These are phyloP conservation scores for Tympanopsis confertula DNA, from an alignment of 2,329 filamentous ascomycete species.

Conservation along the genomic window DNA sequence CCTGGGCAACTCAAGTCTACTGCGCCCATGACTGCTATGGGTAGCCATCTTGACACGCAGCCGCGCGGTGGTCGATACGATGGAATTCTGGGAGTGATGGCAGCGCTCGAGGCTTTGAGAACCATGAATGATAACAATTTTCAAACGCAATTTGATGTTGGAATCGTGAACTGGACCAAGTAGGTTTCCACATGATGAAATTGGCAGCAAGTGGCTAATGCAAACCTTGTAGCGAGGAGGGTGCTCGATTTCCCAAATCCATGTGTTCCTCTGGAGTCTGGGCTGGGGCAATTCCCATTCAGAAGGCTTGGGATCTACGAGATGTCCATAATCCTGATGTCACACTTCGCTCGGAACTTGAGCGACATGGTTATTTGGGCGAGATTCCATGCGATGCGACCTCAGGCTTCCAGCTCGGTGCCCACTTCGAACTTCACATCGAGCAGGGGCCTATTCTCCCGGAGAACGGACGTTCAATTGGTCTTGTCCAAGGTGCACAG, in stretches of 20 bases:
- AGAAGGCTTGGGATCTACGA: conserved; percentile 44
- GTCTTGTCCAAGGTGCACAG: conserved; percentile 62
- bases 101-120: not conserved
- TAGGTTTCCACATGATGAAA: not conserved
- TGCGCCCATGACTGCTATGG: conserved; percentile 4
- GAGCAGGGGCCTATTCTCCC: conserved; percentile 74
- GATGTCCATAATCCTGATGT: conserved; percentile 49
- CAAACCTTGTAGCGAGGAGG: conserved; percentile 53
- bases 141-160: not conserved
- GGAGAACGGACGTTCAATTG: conserved; percentile 47
- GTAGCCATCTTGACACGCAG: conserved; percentile 7
- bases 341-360: conserved; percentile 57
- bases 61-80: conserved; percentile 5
- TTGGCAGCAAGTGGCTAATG: not conserved
- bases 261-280: conserved; percentile 70
- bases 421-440: conserved; percentile 76
- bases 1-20: conserved; percentile 3
- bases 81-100: conserved; percentile 2
- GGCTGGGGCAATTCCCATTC: conserved; percentile 54
- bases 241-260: conserved; percentile 65
- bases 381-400: conserved; percentile 31
- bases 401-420: conserved; percentile 48
- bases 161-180: conserved; percentile 1
- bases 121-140: not conserved
- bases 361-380: conserved; percentile 63